Conservation (phyloP, 1,139 yeast genomes). For the Suhomyces terraborum region DNA sequence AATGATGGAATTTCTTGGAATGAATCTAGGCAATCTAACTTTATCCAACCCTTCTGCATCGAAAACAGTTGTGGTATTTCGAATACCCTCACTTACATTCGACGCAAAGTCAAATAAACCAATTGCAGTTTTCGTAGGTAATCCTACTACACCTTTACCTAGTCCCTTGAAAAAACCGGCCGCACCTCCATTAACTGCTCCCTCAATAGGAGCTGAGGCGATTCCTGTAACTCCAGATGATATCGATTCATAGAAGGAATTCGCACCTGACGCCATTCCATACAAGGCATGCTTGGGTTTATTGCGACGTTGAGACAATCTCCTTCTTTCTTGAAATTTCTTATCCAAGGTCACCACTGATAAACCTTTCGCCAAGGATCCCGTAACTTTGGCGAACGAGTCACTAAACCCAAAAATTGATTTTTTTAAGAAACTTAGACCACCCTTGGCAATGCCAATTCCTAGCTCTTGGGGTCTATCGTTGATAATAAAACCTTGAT, state of each 20-base stretch:
- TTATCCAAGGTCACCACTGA: constrained; percentile 88
- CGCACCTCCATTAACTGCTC: constrained; percentile 83
- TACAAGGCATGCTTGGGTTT: constrained; percentile 86
- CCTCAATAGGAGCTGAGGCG: constrained; percentile 88
- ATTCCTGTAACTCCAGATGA: constrained; percentile 89
- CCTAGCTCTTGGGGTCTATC: constrained; percentile 97
- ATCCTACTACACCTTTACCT: constrained; percentile 91
- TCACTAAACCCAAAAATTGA: constrained; percentile 95
- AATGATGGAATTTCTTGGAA: constrained; percentile 69
- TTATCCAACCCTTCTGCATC: constrained; percentile 79
- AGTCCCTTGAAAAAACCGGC: constrained; percentile 90
- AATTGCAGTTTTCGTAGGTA: constrained; percentile 95
- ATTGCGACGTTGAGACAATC: constrained; percentile 71
- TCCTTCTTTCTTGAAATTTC: constrained; percentile 79
- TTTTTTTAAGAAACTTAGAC: constrained; percentile 88
- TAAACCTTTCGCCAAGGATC: constrained; percentile 91
- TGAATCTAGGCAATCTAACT: constrained; percentile 78
- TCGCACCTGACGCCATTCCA: constrained; percentile 85
- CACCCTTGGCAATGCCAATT: constrained; percentile 94
- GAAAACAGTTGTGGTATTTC: constrained; percentile 88
- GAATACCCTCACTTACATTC: constrained; percentile 90
- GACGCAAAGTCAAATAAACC: constrained; percentile 93
- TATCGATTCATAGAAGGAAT: constrained; percentile 82
- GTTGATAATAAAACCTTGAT: constrained; percentile 89
- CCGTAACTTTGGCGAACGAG: constrained; percentile 88